Conservation (phyloP, 2,329 filamentous ascomycete genomes). For the Aspergillus felis region DNA sequence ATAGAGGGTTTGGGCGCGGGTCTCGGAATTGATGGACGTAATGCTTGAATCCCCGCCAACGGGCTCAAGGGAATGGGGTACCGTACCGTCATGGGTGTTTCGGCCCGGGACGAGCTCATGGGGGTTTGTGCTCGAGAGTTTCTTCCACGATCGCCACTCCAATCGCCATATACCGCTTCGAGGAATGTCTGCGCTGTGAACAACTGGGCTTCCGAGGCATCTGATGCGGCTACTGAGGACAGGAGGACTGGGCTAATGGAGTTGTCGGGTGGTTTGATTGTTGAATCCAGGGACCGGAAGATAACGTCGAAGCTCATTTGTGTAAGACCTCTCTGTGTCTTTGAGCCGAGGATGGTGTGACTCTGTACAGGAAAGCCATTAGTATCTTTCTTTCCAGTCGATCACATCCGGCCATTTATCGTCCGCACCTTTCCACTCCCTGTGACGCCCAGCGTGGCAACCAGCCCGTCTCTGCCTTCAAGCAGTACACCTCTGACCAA, state of each 20-base stretch:
- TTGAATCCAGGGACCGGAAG: slow-evolving; percentile 73
- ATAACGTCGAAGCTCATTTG: slow-evolving; percentile 88
- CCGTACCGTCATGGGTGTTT: slow-evolving; percentile 43
- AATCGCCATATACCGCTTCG: slow-evolving; percentile 71
- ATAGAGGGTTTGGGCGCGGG: slow-evolving; percentile 4
- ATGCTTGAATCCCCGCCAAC: slow-evolving; percentile 16
- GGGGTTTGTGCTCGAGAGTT: slow-evolving; percentile 66
- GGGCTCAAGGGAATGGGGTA: slow-evolving; percentile 29
- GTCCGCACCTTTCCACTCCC: slow-evolving; percentile 85
- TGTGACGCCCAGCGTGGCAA: slow-evolving; percentile 90
- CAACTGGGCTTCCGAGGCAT: slow-evolving; percentile 76
- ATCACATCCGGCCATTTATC: neutral
- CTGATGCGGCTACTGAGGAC: slow-evolving; percentile 69
- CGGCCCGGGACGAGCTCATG: slow-evolving; percentile 51
- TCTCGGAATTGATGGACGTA: slow-evolving; percentile 15
- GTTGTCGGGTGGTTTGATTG: slow-evolving; percentile 60
- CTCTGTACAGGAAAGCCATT: slow-evolving; percentile 55
- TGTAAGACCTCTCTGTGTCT: slow-evolving; percentile 79
- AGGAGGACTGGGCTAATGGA: slow-evolving; percentile 59
- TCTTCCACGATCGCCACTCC: slow-evolving; percentile 52
- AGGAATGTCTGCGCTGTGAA: slow-evolving; percentile 72
- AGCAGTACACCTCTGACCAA: slow-evolving; percentile 78
- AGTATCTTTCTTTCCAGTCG: slow-evolving; percentile 6
- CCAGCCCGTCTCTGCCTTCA: slow-evolving; percentile 79
- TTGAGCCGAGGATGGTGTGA: slow-evolving; percentile 90